Base-by-base conservation (phyloP, 1,284 basidiomycete genomes). In the Sporisorium scitamineum region DNA sequence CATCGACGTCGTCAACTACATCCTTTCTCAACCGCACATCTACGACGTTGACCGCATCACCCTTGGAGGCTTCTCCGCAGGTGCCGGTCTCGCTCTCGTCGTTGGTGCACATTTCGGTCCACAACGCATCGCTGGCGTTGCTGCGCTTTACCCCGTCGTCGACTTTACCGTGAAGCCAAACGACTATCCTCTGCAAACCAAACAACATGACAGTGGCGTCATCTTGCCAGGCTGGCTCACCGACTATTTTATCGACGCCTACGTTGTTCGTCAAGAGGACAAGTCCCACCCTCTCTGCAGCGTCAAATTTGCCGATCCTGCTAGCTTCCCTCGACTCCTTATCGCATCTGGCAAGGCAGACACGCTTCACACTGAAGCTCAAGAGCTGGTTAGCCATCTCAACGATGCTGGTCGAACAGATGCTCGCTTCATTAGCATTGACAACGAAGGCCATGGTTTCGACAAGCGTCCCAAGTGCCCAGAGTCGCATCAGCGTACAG, bases 371-470 rank as follows among this genome's bases (percentile, higher is more conserved):
- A 20, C 56, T 9, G 81, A 79, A 37, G 78, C 79, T 8, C 53
- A 65, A 22, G 56, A 65, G 26, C 70, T 83, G 20, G 70, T 79
- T 7, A 47, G 74, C 18, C 72, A 70, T 29, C 66, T 84, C 14
- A 48, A 58, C 31, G 39, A 69, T 29, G 64, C 72, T 42, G 79
- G 77, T 20, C 53, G 57, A 5, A 29, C 18, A n/a, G 65, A 76
- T 48, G 61, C 65, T 3, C 64, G 61, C 26, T 79, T 84, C 58
- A 50, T 76, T 41, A 59, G 54, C 26, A 54, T 82, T 11, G 54
- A 66, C 27, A 66, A 68, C 31, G 81, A 80, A 52, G 80, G 77
- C 4, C 82, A 84, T 47, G 81, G 76, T 14, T 84, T 84, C 31
- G 82, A 84, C 63, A 82, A 83, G 57, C 57, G 71, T 10, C 60